These are phyloP conservation scores for Amanita polypyramis DNA, from an alignment of 768 basidiomycete species.

Conservation along the genomic window DNA sequence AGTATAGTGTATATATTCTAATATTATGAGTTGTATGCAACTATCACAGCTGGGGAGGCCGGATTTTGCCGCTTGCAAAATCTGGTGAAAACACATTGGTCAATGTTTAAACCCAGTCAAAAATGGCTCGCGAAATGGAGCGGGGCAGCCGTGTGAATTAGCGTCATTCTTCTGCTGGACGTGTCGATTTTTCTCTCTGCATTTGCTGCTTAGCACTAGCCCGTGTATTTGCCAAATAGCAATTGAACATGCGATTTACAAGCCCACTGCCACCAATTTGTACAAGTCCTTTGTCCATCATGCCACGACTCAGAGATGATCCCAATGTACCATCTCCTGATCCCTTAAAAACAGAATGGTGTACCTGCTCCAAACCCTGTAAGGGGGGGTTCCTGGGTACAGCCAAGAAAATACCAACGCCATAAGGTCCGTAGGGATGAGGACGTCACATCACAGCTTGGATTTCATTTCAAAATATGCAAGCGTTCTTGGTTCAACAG, in stretches of 20 bases:
- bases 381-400: constrained; percentile 1
- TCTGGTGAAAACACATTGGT: too few species aligned
- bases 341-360: not conserved
- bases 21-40: too few species aligned
- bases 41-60: too few species aligned
- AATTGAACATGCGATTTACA: not conserved
- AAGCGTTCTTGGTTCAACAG: not conserved
- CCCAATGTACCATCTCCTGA: not conserved
- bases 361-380: not conserved
- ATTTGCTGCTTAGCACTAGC: not conserved
- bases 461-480: constrained; percentile 1
- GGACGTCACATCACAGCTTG: not conserved
- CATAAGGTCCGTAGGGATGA: constrained; percentile 3
- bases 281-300: not conserved
- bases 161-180: constrained; percentile 1
- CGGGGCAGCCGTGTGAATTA: not conserved
- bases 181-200: not conserved
- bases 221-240: not conserved
- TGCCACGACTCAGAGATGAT: not conserved
- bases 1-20: too few species aligned
- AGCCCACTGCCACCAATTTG: not conserved
- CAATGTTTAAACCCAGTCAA: too few species aligned
- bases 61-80: too few species aligned
- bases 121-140: not conserved
- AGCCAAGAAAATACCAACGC: not conserved